Evolutionary conservation across 768 basidiomycete species (phyloP).

Genomic region (Boletales sp.): DNA sequence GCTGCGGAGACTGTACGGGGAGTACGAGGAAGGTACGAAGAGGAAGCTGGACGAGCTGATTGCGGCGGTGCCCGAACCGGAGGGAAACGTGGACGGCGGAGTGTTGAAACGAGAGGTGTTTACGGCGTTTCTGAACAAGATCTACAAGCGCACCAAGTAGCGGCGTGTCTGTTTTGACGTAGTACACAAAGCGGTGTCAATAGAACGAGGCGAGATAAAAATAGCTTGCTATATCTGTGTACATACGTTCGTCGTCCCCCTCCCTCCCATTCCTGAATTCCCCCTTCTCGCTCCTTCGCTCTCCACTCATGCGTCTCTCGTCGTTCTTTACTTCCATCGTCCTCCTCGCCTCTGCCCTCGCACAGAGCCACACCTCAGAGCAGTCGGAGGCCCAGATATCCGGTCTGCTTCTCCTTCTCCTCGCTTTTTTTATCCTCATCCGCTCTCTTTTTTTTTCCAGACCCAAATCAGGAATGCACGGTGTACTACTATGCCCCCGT

Average conservation of each 20-base stretch:
- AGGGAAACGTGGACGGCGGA: conserved; percentile 35
- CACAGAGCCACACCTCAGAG: conserved; percentile 8
- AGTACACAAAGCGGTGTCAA: too few relatives aligned
- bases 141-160: conserved; percentile 64
- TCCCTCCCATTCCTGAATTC: too few relatives aligned
- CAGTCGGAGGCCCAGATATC: conserved; percentile 36
- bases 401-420: conserved; percentile 20
- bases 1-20: conserved; percentile 60
- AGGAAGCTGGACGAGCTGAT: conserved; percentile 65
- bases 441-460: conserved; percentile 23
- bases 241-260: too few relatives aligned
- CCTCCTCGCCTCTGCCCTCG: too few relatives aligned
- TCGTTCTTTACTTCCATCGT: too few relatives aligned
- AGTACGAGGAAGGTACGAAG: conserved; percentile 79
- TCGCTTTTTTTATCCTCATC: too few relatives aligned
- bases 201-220: too few relatives aligned
- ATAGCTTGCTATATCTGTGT: too few relatives aligned
- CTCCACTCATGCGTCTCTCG: too few relatives aligned
- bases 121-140: conserved; percentile 83
- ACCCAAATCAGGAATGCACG: conserved; percentile 38
- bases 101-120: conserved; percentile 69
- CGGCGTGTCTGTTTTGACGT: too few relatives aligned
- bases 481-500: conserved; percentile 41
- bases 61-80: conserved; percentile 62
- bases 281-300: too few relatives aligned